A percentile compares a stretch with the other conserved stretches of the same genome.
These are phyloP conservation scores for Mycena haematopus DNA, from an alignment of 768 basidiomycete genomes.

Conservation along the genomic window DNA sequence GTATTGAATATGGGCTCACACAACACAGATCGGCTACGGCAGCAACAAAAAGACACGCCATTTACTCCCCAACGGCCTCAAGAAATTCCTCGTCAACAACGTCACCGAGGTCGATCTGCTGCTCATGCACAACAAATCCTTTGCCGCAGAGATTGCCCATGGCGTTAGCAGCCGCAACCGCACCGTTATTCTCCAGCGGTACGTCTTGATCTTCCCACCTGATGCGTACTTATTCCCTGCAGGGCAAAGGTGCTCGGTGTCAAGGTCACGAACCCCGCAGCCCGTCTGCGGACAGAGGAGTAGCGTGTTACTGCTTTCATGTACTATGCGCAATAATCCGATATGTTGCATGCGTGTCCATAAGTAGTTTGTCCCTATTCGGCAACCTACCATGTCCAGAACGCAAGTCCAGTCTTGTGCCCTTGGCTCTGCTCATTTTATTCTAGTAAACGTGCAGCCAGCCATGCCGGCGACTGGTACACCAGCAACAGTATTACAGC, in stretches of 20 bases:
- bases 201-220: slow-evolving; percentile 22
- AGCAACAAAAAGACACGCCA: slow-evolving; percentile 98
- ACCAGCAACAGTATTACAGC: slow-evolving; percentile 61
- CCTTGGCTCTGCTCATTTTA: background rate
- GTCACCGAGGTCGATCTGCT: slow-evolving; percentile 92
- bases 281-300: slow-evolving; percentile 95
- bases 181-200: slow-evolving; percentile 88
- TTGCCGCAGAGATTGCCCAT: slow-evolving; percentile 96
- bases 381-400: slow-evolving; percentile 4
- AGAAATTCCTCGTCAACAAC: slow-evolving; percentile 96
- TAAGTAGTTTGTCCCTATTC: too few relatives aligned
- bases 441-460: slow-evolving; percentile 54
- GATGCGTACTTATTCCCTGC: background rate
- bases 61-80: slow-evolving; percentile 93
- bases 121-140: slow-evolving; percentile 97
- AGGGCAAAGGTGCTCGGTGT: slow-evolving; percentile 87
- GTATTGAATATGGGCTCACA: slow-evolving; percentile 1
- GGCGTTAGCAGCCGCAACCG: slow-evolving; percentile 96
- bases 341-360: slow-evolving; percentile 20
- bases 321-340: slow-evolving; percentile 28
- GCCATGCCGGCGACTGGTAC: slow-evolving; percentile 95
- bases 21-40: slow-evolving; percentile 78
- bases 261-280: slow-evolving; percentile 94
- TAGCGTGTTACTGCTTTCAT: slow-evolving; percentile 47
- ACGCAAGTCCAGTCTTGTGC: slow-evolving; percentile 12